Conservation (phyloP, 108 stramenopile species). For the Schizochytrium sp. region DNA sequence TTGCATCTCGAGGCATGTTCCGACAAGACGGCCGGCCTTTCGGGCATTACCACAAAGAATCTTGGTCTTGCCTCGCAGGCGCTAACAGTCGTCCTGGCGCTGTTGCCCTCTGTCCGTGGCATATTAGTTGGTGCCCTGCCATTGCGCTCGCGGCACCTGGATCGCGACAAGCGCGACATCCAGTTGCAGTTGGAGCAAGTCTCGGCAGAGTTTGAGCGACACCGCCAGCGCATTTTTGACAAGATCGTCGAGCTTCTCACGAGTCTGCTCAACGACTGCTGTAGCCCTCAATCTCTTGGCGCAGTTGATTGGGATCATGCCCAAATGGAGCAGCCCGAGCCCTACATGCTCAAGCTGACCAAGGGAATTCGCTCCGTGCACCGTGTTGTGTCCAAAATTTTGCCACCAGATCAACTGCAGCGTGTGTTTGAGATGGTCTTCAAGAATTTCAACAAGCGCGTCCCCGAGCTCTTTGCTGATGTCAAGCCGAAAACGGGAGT, state of each 20-base stretch:
- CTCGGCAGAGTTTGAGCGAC: not conserved
- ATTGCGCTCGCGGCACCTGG: not conserved
- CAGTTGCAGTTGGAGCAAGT: not conserved
- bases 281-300: not conserved
- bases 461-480: not conserved
- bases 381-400: not conserved
- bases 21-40: not conserved
- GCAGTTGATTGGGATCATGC: not conserved
- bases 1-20: not conserved
- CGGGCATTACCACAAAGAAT: not conserved
- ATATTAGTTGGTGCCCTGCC: not conserved
- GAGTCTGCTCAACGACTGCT: not conserved
- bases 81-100: not conserved
- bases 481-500: not conserved
- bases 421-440: not conserved
- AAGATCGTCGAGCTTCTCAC: not conserved
- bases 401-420: not conserved
- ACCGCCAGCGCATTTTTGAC: not conserved
- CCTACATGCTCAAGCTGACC: not conserved
- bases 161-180: not conserved
- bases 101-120: not conserved
- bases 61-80: constrained; percentile 11
- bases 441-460: not conserved
- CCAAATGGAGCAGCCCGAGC: not conserved
- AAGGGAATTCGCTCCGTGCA: not conserved